Conservation (phyloP, 2,329 filamentous ascomycete species). For the Cadophora luteo-olivacea region DNA sequence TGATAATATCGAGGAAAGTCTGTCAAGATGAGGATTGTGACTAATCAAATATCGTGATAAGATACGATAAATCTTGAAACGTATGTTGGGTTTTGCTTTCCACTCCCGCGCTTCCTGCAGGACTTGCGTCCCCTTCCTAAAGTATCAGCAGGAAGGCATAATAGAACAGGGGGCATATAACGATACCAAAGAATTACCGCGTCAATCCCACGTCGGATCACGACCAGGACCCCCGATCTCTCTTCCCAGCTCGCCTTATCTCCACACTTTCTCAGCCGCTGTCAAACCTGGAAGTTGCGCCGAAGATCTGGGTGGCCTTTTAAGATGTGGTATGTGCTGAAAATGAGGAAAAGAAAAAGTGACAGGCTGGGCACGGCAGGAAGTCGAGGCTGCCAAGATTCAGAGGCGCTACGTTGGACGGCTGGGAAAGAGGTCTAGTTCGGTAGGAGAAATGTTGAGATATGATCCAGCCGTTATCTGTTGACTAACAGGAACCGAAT, state of each 20-base stretch:
- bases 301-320: slow-evolving; percentile 1
- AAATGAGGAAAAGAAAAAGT: slow-evolving; percentile 1
- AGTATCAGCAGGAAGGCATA: background rate
- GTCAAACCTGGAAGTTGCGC: background rate
- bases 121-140: background rate
- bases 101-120: background rate
- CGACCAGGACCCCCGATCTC: background rate
- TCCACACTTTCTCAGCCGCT: slow-evolving; percentile 5
- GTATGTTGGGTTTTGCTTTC: slow-evolving; percentile 1
- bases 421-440: background rate
- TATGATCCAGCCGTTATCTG: background rate
- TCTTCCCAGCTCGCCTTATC: background rate
- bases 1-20: background rate
- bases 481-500: background rate
- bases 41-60: background rate
- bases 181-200: background rate
- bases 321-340: slow-evolving; percentile 9
- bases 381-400: background rate
- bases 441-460: background rate
- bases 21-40: background rate
- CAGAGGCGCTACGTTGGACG: background rate
- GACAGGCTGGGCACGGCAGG: slow-evolving; percentile 7
- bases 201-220: background rate
- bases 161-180: background rate
- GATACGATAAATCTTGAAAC: slow-evolving; percentile 3